These are phyloP conservation scores for Ramalina peruviana DNA, from an alignment of 495 filamentous ascomycete species.

Conservation along the genomic window DNA sequence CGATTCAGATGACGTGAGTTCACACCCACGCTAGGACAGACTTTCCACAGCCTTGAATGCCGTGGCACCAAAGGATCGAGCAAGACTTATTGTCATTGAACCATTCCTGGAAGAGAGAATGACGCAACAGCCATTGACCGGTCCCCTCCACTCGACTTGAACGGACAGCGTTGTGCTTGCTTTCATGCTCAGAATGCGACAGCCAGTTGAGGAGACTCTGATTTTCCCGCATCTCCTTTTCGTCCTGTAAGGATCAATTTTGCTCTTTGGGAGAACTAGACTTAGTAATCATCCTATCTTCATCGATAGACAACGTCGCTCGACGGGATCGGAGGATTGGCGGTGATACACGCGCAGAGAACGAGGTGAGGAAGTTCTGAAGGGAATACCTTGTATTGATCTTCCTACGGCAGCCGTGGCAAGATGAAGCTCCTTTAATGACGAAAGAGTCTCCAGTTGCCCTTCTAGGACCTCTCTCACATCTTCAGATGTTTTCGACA, in stretches of 20 bases:
- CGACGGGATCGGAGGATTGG: no score
- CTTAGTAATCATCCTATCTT: no score
- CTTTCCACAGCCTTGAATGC: constrained; percentile 9
- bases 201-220: constrained; percentile 2
- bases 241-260: not conserved
- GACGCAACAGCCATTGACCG: constrained; percentile 7
- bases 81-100: not conserved
- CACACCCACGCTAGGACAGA: constrained; percentile 5
- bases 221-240: not conserved
- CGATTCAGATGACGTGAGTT: not conserved
- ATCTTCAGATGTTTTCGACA: constrained; percentile 4
- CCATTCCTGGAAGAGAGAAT: not conserved
- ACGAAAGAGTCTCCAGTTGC: constrained; percentile 1
- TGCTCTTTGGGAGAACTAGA: not conserved
- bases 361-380: not conserved
- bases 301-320: not conserved
- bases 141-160: constrained; percentile 1
- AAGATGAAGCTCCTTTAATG: not conserved
- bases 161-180: constrained; percentile 3
- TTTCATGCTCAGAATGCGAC: not conserved
- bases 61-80: constrained; percentile 1
- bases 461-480: constrained; percentile 1
- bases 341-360: no score
- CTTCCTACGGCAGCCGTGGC: not conserved
- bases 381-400: not conserved